Conservation (phyloP, 768 basidiomycete species). For the Suillus tomentosus region DNA sequence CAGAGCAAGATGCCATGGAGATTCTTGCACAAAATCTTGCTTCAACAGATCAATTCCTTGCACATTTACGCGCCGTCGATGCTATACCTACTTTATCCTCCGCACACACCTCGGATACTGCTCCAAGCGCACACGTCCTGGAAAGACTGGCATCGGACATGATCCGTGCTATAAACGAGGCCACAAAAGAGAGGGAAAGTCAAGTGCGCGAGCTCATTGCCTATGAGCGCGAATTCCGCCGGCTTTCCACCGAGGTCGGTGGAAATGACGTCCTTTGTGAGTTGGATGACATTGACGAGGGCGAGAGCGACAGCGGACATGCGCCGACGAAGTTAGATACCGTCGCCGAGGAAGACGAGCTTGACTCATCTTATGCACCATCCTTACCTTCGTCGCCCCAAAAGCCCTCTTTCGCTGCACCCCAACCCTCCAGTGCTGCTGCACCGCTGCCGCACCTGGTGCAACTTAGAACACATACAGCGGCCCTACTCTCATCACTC, state of each 20-base stretch:
- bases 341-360: slow-evolving; percentile 43
- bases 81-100: slow-evolving; percentile 41
- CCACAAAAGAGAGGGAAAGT: slow-evolving; percentile 73
- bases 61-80: slow-evolving; percentile 72
- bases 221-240: slow-evolving; percentile 77
- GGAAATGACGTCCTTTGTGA: slow-evolving; percentile 72
- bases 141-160: slow-evolving; percentile 76
- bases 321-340: slow-evolving; percentile 31
- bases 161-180: slow-evolving; percentile 76
- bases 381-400: slow-evolving; percentile 46
- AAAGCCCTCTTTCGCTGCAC: slow-evolving; percentile 59
- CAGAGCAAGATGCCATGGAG: slow-evolving; percentile 64
- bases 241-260: slow-evolving; percentile 75
- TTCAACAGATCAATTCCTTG: slow-evolving; percentile 76
- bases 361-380: slow-evolving; percentile 41
- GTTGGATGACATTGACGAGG: slow-evolving; percentile 64
- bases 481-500: slow-evolving; percentile 74
- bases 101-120: slow-evolving; percentile 30
- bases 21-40: slow-evolving; percentile 73
- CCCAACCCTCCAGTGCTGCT: slow-evolving; percentile 33
- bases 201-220: slow-evolving; percentile 80
- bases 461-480: slow-evolving; percentile 71
- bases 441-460: slow-evolving; percentile 42
- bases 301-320: slow-evolving; percentile 34
- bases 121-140: slow-evolving; percentile 38